Base-by-base conservation (phyloP, 768 basidiomycete species). In the Suillus ampliporus region DNA sequence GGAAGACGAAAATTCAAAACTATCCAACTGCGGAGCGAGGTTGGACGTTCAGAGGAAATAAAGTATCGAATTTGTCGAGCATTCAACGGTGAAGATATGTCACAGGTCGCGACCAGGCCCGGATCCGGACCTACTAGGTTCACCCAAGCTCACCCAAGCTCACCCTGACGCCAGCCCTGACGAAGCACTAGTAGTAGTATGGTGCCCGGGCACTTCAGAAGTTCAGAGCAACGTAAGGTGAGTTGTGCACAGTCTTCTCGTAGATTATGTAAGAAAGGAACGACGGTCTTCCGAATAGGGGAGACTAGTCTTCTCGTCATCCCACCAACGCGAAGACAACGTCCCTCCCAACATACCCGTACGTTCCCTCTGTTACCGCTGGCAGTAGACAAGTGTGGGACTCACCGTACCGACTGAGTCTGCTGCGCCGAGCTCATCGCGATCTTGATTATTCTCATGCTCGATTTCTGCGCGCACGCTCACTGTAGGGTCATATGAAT, bases 361-460 rank as follows among this genome's bases (percentile, higher is more conserved):
- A n/a, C n/a, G n/a, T 41, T 31, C 26, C 38, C 51, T 17, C 43
- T 65, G n/a, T 58, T 58, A 34, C 50, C 64, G n/a, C n/a, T n/a
- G n/a, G 14, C 31, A 66, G n/a, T 52, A 64, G 37, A 51, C 47
- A 15, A 65, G 58, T 61, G 68, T 68, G 2, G 76, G 76, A 21
- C 64, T 76, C 2, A 74, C 74, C 10, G 74, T 75, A 5, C 75
- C 76, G 2, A 71, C 73, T 14, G 76, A 77, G 0, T 74, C 72
- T 40, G 73, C 76, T 11, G 70, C 60, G 72, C 78, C 9, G 76
- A 78, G 57, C 70, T 78, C 35, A 74, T 78, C 31, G 77, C 77
- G 7, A 77, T 72, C 61, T 72, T 6, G 26, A 71, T 75, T 74
- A 64, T 31, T 31, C 17, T 19, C 19, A 19, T 31, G 48, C 44